Percentiles rank a stretch among this genome's conserved stretches.
Conservation (phyloP, 1,284 basidiomycete genomes). For the Papiliotrema flavescens region DNA sequence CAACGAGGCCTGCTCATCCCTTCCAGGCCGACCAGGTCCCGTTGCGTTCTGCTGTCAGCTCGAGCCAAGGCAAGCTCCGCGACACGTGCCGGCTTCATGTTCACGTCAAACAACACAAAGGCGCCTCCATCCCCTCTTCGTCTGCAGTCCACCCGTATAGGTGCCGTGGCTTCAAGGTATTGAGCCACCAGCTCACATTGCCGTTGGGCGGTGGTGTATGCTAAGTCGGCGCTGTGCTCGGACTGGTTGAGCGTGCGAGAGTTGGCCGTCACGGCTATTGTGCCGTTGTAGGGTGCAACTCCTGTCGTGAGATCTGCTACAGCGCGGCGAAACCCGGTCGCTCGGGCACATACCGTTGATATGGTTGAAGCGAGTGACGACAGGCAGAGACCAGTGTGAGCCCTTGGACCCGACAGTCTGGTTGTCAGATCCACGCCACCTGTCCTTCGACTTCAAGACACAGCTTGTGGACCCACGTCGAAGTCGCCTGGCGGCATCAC, state of each 20-base stretch:
- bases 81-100: conserved; percentile 34
- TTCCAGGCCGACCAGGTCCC: conserved; percentile 32
- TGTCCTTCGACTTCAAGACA: too few species aligned
- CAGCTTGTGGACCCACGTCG: conserved; percentile 13
- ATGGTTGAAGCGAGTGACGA: conserved; percentile 32
- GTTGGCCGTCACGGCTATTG: conserved; percentile 31
- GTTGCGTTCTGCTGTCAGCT: conserved; percentile 27
- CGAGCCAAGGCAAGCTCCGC: not conserved
- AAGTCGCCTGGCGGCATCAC: conserved; percentile 38
- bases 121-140: conserved; percentile 8
- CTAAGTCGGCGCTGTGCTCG: conserved; percentile 17
- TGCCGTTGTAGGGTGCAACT: conserved; percentile 35
- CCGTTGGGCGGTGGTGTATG: conserved; percentile 17
- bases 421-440: not conserved
- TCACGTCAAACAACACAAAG: conserved; percentile 37
- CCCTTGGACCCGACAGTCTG: conserved; percentile 18
- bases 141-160: conserved; percentile 28
- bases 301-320: conserved; percentile 6
- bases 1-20: conserved; percentile 33
- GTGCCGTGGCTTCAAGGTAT: conserved; percentile 13
- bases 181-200: conserved; percentile 22
- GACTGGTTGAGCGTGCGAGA: conserved; percentile 19
- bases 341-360: conserved; percentile 16
- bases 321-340: not conserved
- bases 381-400: conserved; percentile 27